Conservation (phyloP, 768 basidiomycete species). For the Phaffia tasmanica region DNA sequence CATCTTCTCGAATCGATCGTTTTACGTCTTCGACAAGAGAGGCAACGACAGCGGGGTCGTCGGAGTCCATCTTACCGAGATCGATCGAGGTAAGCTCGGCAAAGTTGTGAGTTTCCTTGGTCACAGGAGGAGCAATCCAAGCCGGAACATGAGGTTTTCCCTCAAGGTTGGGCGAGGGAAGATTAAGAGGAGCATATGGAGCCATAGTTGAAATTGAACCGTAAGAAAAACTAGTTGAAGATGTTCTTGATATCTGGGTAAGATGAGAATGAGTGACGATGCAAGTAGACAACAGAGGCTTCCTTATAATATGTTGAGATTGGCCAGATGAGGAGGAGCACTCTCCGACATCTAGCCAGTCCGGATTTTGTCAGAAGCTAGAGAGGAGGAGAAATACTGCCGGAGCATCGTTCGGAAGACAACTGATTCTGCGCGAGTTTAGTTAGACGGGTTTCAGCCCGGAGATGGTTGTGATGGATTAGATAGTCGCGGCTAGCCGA, state of each 20-base stretch:
- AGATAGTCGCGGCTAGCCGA: too few relatives aligned
- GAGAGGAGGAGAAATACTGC: too few relatives aligned
- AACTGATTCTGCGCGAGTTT: too few relatives aligned
- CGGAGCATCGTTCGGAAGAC: too few relatives aligned
- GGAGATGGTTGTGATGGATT: too few relatives aligned
- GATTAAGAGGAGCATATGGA: constrained; percentile 24
- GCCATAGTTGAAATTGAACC: neutral
- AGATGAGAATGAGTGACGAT: neutral
- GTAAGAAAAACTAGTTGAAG: too few relatives aligned
- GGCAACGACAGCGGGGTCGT: constrained; percentile 26
- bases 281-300: neutral
- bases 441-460: too few relatives aligned
- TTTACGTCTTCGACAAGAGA: constrained; percentile 27
- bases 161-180: constrained; percentile 24
- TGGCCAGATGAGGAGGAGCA: too few relatives aligned
- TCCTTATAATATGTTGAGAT: too few relatives aligned
- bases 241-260: neutral
- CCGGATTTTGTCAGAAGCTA: too few relatives aligned
- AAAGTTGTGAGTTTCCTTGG: constrained; percentile 28
- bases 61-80: constrained; percentile 28
- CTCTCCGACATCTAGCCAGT: too few relatives aligned
- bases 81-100: constrained; percentile 28
- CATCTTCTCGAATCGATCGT: constrained; percentile 28
- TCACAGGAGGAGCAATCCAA: constrained; percentile 29
- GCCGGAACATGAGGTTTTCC: constrained; percentile 28